Evolutionary conservation across 2,329 filamentous ascomycete species (phyloP), one percentile per base, ranked within the genome.

Genomic region (Orbilia quercus): DNA sequence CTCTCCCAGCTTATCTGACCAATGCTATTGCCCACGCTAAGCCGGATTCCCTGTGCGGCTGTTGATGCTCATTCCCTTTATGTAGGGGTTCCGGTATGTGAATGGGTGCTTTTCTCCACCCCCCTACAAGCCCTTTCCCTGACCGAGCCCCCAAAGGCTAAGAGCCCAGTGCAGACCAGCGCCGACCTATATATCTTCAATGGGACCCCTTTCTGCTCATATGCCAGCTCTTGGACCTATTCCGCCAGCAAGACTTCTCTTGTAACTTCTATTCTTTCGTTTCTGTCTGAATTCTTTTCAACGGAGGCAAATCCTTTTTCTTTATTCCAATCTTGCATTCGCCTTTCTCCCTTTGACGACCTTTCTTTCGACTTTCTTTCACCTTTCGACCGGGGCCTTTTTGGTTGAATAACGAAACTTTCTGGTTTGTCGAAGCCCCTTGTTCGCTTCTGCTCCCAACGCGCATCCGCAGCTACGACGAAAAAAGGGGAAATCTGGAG

Each of bases 351-450:
- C 57, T 54, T 55, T 63, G 45, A 67, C 69, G 70, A 45, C 76
- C 76, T 34, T 77, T 76, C 78, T 76, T 78, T 76, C 76, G 76
- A 77, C 63, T 60, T 69, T 69, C 70, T 74, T 74, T 77, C 71
- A 72, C 76, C 75, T 75, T 74, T 54, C 60, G 44, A 47, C 38
- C 55, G 38, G 12, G n/a, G 23, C 14, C 23, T 34, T 34, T 53
- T 53, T 34, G 45, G 45, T 50, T 50, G 20, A 34, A 36, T 11
- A 40, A 64, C 42, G 57, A 54, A 34, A 25, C 14, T 55, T 64
- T n/a, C n/a, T 50, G 60, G 38, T 55, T 60, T 22, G 50, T 60
- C 47, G 54, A 59, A 73, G 54, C 54, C 60, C 59, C 54, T 58
- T 66, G 59, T 73, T 55, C 45, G 66, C 48, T 65, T 60, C 59